Base-by-base conservation (phyloP, 2,329 filamentous ascomycete genomes). In the Penicillium nordicum region DNA sequence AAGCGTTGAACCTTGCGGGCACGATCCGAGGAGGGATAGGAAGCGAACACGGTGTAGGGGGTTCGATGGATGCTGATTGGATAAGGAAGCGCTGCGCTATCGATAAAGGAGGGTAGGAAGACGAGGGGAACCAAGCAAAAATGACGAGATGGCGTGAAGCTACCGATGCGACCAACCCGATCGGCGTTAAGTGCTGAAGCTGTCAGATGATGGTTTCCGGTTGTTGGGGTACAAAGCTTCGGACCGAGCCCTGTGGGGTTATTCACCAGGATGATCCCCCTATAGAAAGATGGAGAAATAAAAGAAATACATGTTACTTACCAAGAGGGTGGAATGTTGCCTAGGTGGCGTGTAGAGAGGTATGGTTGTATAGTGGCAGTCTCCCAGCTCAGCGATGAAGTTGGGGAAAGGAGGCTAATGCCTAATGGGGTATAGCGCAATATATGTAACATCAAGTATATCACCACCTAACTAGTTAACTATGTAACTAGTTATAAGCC, bases 131-230 rank as follows among this genome's bases (percentile, higher is more conserved):
- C 47, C 52, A 57, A 49, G 53, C 43, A 37, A 48, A 45, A 45
- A 65, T 65, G 62, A 65, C 63, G 63, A 63, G 60, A 64, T 64
- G 58, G 63, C 60, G 62, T 56, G 52, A 52, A 64, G 63, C 63
- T 65, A 63, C 58, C 57, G 58, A 66, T 65, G 63, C 57, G 61
- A 64, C 56, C 59, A 63, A 47, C 59, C 61, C 60, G 56, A 66
- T 65, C 59, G 58, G 60, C 56, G 59, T 55, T 57, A 50, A 25
- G 41, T 40, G 43, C 47, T 54, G 32, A 50, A 62, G 53, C 48
- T 63, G 61, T 64, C 63, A 64, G 63, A 65, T 65, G 61, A 65
- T 59, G 59, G 30, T 34, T 50, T 37, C 50, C 50, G 47, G 32
- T 7, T 7, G 4, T 52, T 52, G 32, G 41, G 25, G 50, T 54